phyloP scores from a whole-genome alignment of 163 green algal genomes.

The Scenedesmus sp. region DNA sequence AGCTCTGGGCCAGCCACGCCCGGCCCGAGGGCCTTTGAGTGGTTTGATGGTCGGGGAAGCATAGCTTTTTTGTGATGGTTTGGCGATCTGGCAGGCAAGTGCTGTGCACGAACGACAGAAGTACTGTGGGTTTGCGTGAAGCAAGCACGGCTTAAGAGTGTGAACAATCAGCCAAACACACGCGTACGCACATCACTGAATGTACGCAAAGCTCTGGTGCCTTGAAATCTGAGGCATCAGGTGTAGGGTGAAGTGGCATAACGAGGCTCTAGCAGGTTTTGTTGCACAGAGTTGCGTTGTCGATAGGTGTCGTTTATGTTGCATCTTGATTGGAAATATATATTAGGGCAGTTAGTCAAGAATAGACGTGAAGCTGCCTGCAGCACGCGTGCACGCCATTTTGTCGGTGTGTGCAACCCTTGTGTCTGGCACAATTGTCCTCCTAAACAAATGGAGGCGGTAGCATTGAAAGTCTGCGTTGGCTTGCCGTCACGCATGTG shows the following conservation, averaged over 20 bases:
- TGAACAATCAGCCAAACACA: not conserved
- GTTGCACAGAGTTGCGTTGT: not conserved
- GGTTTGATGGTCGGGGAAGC: conserved; percentile 74
- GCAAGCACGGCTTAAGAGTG: not conserved
- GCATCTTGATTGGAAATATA: no score
- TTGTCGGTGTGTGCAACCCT: not conserved
- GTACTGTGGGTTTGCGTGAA: not conserved
- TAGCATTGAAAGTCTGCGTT: not conserved
- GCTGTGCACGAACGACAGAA: not conserved
- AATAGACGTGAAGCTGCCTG: no score
- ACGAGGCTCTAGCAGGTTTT: conserved; percentile 12
- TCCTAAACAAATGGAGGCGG: no score
- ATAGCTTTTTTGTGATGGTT: conserved; percentile 61
- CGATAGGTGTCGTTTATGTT: no score
- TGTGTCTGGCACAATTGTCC: not conserved
- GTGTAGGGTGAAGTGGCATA: not conserved
- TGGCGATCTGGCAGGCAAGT: not conserved
- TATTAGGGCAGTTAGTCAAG: no score
- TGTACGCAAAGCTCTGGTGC: not conserved
- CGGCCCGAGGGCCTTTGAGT: conserved; percentile 82
- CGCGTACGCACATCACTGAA: not conserved
- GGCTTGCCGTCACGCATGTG: not conserved
- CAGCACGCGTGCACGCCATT: not conserved
- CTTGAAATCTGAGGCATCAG: not conserved
- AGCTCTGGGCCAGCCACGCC: conserved; percentile 82